Conservation (phyloP, 2,329 filamentous ascomycete species). For the Cephalotrichum gorgonifer region DNA sequence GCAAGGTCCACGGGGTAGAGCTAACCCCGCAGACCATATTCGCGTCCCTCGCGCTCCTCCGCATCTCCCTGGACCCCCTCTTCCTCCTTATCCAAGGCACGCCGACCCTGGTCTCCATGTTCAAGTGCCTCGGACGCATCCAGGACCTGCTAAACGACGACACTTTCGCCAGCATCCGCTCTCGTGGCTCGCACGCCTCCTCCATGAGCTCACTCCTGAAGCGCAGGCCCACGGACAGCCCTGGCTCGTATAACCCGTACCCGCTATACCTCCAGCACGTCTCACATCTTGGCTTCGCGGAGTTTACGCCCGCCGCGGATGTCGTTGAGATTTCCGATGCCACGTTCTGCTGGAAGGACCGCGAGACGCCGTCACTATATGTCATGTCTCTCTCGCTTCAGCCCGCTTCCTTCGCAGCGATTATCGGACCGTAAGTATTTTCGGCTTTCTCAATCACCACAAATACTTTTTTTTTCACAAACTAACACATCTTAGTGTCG, state of each 20-base stretch:
- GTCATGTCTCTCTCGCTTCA: background rate
- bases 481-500: slow-evolving; percentile 28
- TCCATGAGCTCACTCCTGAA: background rate
- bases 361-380: slow-evolving; percentile 7
- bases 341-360: slow-evolving; percentile 23
- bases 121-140: background rate
- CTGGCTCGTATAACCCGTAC: background rate
- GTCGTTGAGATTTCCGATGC: slow-evolving; percentile 12
- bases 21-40: background rate
- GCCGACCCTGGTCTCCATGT: background rate
- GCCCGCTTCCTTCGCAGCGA: background rate
- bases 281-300: background rate
- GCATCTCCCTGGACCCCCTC: background rate
- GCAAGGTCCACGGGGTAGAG: background rate
- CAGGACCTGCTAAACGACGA: background rate
- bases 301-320: slow-evolving; percentile 2
- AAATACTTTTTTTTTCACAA: slow-evolving; percentile 28
- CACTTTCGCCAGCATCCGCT: background rate
- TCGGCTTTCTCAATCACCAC: background rate
- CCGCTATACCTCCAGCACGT: background rate
- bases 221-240: background rate
- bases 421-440: background rate
- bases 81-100: background rate
- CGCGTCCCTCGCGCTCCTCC: background rate
- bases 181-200: background rate